phyloP scores from a whole-genome alignment of 306 rosid species.

The Sechiopsis laciniata region DNA sequence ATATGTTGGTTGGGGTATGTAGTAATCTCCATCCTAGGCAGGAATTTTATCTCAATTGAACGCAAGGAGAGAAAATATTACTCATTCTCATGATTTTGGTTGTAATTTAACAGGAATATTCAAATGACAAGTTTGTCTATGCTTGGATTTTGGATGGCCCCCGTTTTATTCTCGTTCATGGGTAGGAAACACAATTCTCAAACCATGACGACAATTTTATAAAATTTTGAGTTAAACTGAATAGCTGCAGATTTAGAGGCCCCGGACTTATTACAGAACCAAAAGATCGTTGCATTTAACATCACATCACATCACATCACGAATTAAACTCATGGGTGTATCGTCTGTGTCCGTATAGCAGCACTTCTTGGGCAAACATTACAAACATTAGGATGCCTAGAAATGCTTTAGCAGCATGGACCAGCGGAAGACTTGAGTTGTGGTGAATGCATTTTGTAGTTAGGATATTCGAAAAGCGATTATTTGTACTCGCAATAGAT shows the following conservation, averaged over 20 bases:
- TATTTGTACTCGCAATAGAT: neutral
- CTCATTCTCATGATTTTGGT: neutral
- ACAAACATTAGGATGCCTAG: slow-evolving; percentile 30
- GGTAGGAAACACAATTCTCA: neutral
- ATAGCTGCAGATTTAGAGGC: neutral
- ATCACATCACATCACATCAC: slow-evolving; percentile 3
- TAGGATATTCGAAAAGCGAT: slow-evolving; percentile 26
- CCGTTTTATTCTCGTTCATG: neutral
- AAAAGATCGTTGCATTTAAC: neutral
- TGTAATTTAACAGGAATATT: neutral
- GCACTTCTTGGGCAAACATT: slow-evolving; percentile 26
- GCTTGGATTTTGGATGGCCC: neutral
- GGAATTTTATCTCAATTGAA: too few relatives aligned
- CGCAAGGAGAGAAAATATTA: too few relatives aligned
- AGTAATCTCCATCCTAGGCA: too few relatives aligned
- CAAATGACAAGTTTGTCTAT: neutral
- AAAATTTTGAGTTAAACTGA: neutral
- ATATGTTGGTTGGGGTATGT: too few relatives aligned
- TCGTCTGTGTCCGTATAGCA: slow-evolving; percentile 29
- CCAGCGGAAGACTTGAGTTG: slow-evolving; percentile 31
- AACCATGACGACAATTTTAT: neutral
- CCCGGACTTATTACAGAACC: neutral
- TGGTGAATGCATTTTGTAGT: slow-evolving; percentile 27
- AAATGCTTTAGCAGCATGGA: slow-evolving; percentile 26
- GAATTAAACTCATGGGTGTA: neutral